Conservation (phyloP, 257 asterid species). For the Solanum dulcamara region DNA sequence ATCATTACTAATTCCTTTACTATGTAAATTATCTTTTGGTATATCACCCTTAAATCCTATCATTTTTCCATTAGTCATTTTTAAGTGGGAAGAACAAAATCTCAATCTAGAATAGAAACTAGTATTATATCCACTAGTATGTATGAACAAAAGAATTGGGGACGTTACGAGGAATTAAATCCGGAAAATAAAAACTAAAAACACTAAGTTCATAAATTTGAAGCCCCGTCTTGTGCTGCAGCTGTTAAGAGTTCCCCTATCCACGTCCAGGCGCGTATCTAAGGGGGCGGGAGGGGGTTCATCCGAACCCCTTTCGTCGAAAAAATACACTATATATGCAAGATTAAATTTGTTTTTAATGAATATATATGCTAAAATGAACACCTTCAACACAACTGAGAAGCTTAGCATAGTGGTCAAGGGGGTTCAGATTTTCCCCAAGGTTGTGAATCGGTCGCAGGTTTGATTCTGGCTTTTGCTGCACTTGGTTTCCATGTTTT, state of each 20-base stretch:
- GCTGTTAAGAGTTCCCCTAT: not conserved
- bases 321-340: not conserved
- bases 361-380: not conserved
- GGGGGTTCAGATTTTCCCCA: not conserved
- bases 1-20: not conserved
- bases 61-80: not conserved
- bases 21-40: not conserved
- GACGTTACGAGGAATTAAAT: not conserved
- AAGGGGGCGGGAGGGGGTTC: not conserved
- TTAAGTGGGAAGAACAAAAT: not conserved
- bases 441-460: not conserved
- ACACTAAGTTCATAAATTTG: not conserved
- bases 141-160: not conserved
- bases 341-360: not conserved
- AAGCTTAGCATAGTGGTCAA: not conserved
- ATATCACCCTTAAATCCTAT: not conserved
- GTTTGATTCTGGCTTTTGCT: not conserved
- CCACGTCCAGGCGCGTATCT: not conserved
- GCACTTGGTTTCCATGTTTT: not conserved
- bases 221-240: not conserved
- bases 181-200: not conserved
- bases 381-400: not conserved
- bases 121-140: not conserved
- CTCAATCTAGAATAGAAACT: not conserved
- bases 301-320: not conserved